These are phyloP conservation scores for Alloteropsis semialata DNA, from an alignment of 176 grass and related monocot species.

Conservation along the genomic window DNA sequence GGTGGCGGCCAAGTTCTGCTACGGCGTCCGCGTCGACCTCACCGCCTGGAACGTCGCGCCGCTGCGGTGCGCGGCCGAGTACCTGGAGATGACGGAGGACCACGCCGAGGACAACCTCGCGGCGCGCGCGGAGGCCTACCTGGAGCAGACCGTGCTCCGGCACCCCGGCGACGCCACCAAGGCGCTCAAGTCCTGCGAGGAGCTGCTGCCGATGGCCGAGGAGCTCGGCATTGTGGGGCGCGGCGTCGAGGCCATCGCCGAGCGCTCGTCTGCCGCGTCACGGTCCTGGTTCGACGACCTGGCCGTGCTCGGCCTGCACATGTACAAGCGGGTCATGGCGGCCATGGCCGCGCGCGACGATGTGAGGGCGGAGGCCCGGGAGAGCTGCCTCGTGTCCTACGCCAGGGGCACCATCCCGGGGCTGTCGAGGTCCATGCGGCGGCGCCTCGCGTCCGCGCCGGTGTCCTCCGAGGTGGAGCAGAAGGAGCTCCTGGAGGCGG, in stretches of 20 bases:
- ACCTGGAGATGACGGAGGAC: conserved; percentile 91
- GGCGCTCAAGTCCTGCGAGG: conserved; percentile 90
- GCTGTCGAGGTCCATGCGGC: conserved; percentile 60
- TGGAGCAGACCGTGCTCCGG: conserved; percentile 45
- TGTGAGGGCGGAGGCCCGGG: conserved; percentile 46
- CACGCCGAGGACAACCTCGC: conserved; percentile 76
- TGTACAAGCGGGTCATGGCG: conserved; percentile 83
- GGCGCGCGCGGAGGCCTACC: conserved; percentile 52
- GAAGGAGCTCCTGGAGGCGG: conserved; percentile 74
- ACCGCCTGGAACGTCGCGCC: conserved; percentile 75
- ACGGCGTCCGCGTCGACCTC: conserved; percentile 85
- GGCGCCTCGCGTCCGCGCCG: conserved; percentile 63
- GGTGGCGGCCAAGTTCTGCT: conserved; percentile 79
- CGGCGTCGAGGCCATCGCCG: conserved; percentile 76
- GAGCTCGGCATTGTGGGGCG: conserved; percentile 56
- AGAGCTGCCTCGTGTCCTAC: conserved; percentile 78
- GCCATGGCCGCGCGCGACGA: conserved; percentile 56
- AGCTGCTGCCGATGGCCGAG: conserved; percentile 70
- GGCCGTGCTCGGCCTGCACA: conserved; percentile 55
- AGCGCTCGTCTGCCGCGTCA: conserved; percentile 45
- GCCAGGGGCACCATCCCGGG: conserved; percentile 77
- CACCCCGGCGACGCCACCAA: conserved; percentile 62
- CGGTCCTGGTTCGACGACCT: conserved; percentile 72
- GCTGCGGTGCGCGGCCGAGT: conserved; percentile 75
- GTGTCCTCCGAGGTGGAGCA: conserved; percentile 68